Conservation (phyloP, 176 grass and related monocot species). For the Pontederia paniculata region DNA sequence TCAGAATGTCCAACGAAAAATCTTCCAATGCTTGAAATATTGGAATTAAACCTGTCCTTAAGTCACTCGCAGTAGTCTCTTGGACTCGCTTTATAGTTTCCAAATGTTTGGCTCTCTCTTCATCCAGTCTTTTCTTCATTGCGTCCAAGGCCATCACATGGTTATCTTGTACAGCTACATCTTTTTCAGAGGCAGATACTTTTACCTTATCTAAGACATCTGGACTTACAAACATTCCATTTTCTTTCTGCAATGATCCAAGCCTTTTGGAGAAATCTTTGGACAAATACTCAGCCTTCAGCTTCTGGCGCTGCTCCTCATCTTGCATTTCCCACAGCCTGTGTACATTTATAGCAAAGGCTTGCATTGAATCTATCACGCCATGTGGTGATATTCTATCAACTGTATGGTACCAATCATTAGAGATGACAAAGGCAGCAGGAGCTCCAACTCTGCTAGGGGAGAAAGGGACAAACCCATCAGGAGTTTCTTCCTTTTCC, state of each 20-base stretch:
- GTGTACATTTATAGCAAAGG: slow-evolving; percentile 55
- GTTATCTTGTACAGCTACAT: slow-evolving; percentile 25
- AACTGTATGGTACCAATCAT: slow-evolving; percentile 57
- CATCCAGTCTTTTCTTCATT: slow-evolving; percentile 52
- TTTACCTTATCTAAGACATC: neutral
- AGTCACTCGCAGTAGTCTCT: slow-evolving; percentile 41
- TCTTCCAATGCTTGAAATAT: slow-evolving; percentile 71
- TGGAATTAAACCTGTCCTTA: slow-evolving; percentile 53
- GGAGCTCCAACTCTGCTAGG: slow-evolving; percentile 59
- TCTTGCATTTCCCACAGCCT: slow-evolving; percentile 50
- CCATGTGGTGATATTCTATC: slow-evolving; percentile 45
- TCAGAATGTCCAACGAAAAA: slow-evolving; percentile 48
- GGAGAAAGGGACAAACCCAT: slow-evolving; percentile 46
- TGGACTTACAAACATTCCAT: slow-evolving; percentile 22
- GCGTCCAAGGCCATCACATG: slow-evolving; percentile 47
- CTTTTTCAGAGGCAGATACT: neutral
- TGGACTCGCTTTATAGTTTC: slow-evolving; percentile 48
- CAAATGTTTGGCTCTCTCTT: slow-evolving; percentile 54
- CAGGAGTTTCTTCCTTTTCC: slow-evolving; percentile 60
- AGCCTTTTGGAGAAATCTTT: slow-evolving; percentile 56
- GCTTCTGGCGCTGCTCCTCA: slow-evolving; percentile 47
- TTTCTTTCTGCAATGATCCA: slow-evolving; percentile 30
- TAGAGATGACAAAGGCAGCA: slow-evolving; percentile 56
- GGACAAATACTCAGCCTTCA: slow-evolving; percentile 50
- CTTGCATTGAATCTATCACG: slow-evolving; percentile 45